These are phyloP conservation scores for Hypoxylon sp. DNA, from an alignment of 2,329 filamentous ascomycete species.

Conservation along the genomic window DNA sequence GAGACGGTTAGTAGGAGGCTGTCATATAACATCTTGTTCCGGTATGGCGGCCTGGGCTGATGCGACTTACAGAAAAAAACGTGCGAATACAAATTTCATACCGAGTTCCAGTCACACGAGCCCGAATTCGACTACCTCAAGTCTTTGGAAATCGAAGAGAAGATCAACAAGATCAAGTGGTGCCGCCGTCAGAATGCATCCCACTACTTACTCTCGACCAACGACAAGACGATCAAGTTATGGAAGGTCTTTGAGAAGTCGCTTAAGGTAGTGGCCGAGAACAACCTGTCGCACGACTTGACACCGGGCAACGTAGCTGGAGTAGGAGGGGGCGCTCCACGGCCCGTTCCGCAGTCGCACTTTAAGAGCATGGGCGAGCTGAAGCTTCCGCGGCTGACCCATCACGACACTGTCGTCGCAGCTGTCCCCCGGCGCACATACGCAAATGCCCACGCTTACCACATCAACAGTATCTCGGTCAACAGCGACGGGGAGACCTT, in stretches of 20 bases:
- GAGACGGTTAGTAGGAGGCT: constrained; percentile 75
- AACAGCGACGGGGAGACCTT: constrained; percentile 99
- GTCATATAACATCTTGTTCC: neutral
- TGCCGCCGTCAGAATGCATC: constrained; percentile 97
- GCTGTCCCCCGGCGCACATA: constrained; percentile 96
- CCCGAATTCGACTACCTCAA: constrained; percentile 99
- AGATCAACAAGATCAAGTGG: constrained; percentile 99
- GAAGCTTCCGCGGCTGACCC: constrained; percentile 93
- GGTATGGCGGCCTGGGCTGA: constrained; percentile 19
- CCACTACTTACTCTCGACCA: constrained; percentile 96
- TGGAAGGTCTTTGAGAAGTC: constrained; percentile 99
- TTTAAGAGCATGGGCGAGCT: constrained; percentile 85
- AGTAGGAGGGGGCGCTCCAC: constrained; percentile 75
- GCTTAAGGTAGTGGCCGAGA: constrained; percentile 97
- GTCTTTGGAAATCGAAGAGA: constrained; percentile 98
- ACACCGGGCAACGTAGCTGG: constrained; percentile 78
- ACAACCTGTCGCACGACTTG: constrained; percentile 94
- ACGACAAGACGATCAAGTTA: constrained; percentile 99
- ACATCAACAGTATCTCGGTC: constrained; percentile 99
- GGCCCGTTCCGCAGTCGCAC: constrained; percentile 72
- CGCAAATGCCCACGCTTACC: constrained; percentile 97
- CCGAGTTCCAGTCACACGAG: constrained; percentile 99
- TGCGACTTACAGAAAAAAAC: constrained; percentile 84
- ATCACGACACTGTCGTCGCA: constrained; percentile 97
- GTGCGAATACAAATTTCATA: constrained; percentile 99